These are phyloP conservation scores for Barbatosphaeria neglecta DNA, from an alignment of 495 filamentous ascomycete genomes.

Conservation along the genomic window DNA sequence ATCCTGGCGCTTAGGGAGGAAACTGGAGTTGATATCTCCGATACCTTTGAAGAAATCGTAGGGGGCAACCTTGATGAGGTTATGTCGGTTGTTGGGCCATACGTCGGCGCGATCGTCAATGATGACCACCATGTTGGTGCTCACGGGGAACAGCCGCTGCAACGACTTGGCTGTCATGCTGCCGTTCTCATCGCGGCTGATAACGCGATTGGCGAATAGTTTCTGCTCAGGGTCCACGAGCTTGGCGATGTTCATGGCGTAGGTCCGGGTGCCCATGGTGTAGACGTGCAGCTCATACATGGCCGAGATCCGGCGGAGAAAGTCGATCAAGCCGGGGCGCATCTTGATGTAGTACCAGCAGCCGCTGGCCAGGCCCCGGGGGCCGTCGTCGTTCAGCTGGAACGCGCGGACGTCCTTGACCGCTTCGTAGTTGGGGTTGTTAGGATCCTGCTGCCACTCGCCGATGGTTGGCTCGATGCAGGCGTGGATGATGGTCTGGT, in stretches of 20 bases:
- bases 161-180: slow-evolving; percentile 83
- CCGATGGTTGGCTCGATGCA: slow-evolving; percentile 93
- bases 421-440: slow-evolving; percentile 82
- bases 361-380: slow-evolving; percentile 46
- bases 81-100: slow-evolving; percentile 87
- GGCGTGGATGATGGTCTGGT: slow-evolving; percentile 97
- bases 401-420: slow-evolving; percentile 81
- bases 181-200: slow-evolving; percentile 92
- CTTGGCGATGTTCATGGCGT: slow-evolving; percentile 81
- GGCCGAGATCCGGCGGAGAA: slow-evolving; percentile 65
- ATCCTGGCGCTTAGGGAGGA: slow-evolving; percentile 80
- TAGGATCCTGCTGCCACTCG: slow-evolving; percentile 83
- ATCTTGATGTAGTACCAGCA: slow-evolving; percentile 98
- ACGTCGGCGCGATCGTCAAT: slow-evolving; percentile 97
- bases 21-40: slow-evolving; percentile 97
- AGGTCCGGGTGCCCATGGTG: slow-evolving; percentile 95
- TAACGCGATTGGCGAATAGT: slow-evolving; percentile 86
- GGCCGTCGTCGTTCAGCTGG: slow-evolving; percentile 75
- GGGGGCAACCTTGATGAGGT: slow-evolving; percentile 86
- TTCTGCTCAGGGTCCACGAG: slow-evolving; percentile 86
- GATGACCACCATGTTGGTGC: slow-evolving; percentile 98
- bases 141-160: slow-evolving; percentile 85
- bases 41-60: slow-evolving; percentile 98
- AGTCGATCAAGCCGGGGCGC: slow-evolving; percentile 79
- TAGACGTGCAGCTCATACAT: slow-evolving; percentile 96